Evolutionary conservation across 805 yeast species (phyloP).

Genomic region (Kodamaea restingae): DNA sequence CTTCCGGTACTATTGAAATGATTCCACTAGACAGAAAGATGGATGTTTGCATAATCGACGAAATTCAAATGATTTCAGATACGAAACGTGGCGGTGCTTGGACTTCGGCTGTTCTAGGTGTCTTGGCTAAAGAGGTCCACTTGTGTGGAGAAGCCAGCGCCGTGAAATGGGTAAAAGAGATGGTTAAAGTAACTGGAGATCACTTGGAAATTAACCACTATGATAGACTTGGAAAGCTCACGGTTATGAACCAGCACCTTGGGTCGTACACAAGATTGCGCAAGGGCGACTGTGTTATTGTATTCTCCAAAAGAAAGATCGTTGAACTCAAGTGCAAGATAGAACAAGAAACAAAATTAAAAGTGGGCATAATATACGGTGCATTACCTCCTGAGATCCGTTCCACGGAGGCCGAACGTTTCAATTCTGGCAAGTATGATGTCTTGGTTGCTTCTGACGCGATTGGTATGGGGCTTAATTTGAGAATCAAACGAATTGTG

Average conservation of each 20-base stretch:
- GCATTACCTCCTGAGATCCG: conserved; percentile 95
- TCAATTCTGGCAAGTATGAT: conserved; percentile 76
- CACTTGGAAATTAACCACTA: conserved; percentile 66
- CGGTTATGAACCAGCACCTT: conserved; percentile 43
- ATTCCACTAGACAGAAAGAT: conserved; percentile 59
- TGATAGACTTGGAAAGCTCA: conserved; percentile 68
- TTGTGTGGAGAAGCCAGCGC: conserved; percentile 91
- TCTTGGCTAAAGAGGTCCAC: conserved; percentile 79
- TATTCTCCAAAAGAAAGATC: conserved; percentile 74
- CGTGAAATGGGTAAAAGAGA: conserved; percentile 57
- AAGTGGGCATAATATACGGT: conserved; percentile 90
- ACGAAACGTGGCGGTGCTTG: conserved; percentile 83
- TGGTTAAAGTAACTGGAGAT: conserved; percentile 75
- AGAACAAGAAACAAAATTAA: conserved; percentile 56
- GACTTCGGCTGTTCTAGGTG: conserved; percentile 89
- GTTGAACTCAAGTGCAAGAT: conserved; percentile 64
- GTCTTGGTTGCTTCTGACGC: conserved; percentile 95
- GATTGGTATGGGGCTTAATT: conserved; percentile 93
- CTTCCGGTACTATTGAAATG: conserved; percentile 95
- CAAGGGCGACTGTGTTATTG: conserved; percentile 86
- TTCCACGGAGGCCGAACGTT: conserved; percentile 72
- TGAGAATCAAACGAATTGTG: conserved; percentile 75
- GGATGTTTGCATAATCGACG: conserved; percentile 92
- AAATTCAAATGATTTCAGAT: conserved; percentile 92
- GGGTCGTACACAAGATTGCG: conserved; percentile 36